Conservation (phyloP, 768 basidiomycete species). For the Mycena latifolia region DNA sequence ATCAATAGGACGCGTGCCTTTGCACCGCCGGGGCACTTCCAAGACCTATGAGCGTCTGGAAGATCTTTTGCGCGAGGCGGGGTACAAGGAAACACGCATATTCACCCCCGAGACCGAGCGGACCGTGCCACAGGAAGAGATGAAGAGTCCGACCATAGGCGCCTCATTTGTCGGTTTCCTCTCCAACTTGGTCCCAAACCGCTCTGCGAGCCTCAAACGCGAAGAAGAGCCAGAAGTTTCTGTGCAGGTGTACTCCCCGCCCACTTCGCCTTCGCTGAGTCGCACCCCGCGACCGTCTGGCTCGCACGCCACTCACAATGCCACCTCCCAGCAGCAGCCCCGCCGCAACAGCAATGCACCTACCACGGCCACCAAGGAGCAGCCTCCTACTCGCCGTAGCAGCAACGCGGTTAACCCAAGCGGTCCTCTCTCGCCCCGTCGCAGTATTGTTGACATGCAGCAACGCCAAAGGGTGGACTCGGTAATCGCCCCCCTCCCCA, state of each 20-base stretch:
- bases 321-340: slow-evolving; percentile 17
- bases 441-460: slow-evolving; percentile 29
- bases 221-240: slow-evolving; percentile 26
- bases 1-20: slow-evolving; percentile 73
- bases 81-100: slow-evolving; percentile 93
- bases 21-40: slow-evolving; percentile 84
- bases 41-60: slow-evolving; percentile 87
- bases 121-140: slow-evolving; percentile 45
- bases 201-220: slow-evolving; percentile 40
- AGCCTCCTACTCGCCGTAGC: slow-evolving; percentile 3
- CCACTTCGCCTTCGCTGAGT: slow-evolving; percentile 29
- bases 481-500: slow-evolving; percentile 16
- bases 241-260: slow-evolving; percentile 32
- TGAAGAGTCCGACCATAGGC: slow-evolving; percentile 50
- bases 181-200: slow-evolving; percentile 66
- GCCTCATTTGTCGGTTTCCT: slow-evolving; percentile 77
- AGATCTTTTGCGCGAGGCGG: slow-evolving; percentile 87
- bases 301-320: slow-evolving; percentile 25
- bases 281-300: slow-evolving; percentile 34
- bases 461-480: slow-evolving; percentile 25
- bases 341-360: slow-evolving; percentile 22
- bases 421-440: slow-evolving; percentile 15
- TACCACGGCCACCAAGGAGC: background rate
- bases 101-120: slow-evolving; percentile 88
- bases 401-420: slow-evolving; percentile 4